phyloP scores from a whole-genome alignment of 345 rosid species.

The Conringia planisiliqua region DNA sequence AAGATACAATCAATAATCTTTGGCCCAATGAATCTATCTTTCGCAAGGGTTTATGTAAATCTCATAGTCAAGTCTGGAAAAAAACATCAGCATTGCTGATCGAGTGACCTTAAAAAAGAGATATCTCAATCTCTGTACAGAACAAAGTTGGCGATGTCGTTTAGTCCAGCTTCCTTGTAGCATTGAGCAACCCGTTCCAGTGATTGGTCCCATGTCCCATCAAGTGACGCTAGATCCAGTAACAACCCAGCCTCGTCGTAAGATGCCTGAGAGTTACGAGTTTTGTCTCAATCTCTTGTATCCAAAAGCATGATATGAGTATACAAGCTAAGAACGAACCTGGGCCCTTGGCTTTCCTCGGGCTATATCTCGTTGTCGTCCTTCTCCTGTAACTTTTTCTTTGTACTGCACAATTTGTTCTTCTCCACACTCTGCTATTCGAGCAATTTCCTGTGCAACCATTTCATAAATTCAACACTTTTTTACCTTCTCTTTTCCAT shows the following conservation, averaged over 20 bases:
- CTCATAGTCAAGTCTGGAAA: no score
- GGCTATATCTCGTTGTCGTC: constrained; percentile 59
- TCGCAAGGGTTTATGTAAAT: constrained; percentile 10
- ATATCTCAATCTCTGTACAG: constrained; percentile 47
- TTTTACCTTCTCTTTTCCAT: neutral
- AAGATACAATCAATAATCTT: constrained; percentile 25
- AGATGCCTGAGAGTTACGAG: constrained; percentile 44
- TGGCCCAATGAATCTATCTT: neutral
- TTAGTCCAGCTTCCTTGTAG: constrained; percentile 69
- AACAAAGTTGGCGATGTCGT: constrained; percentile 55
- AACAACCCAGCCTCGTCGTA: constrained; percentile 74
- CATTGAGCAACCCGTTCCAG: constrained; percentile 59
- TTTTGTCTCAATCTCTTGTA: constrained; percentile 5
- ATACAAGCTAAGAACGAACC: constrained; percentile 36
- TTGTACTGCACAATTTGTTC: constrained; percentile 69
- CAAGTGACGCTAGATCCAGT: constrained; percentile 78
- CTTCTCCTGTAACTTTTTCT: constrained; percentile 69
- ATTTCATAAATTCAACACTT: constrained; percentile 5
- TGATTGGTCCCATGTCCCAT: constrained; percentile 73
- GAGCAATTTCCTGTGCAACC: constrained; percentile 52
- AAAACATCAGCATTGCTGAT: no score
- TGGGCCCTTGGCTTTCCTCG: constrained; percentile 71
- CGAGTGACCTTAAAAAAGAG: no score
- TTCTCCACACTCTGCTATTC: constrained; percentile 72
- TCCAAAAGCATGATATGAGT: neutral